Conservation (phyloP, 805 yeast species). For the Jamesozyma spencerorum region DNA sequence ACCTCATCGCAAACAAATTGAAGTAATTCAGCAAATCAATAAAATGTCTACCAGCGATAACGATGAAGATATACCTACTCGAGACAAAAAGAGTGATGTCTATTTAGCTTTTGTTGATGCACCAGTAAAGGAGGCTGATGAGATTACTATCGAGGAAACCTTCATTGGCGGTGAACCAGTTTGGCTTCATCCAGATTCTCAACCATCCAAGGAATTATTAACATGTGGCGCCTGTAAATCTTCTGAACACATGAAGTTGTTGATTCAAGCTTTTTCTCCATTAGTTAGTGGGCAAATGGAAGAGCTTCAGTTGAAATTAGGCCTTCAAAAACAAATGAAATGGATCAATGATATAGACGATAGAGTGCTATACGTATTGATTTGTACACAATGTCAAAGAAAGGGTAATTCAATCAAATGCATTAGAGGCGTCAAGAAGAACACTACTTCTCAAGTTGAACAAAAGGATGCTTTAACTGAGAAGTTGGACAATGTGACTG, state of each 20-base stretch:
- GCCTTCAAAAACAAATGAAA: slow-evolving; percentile 9
- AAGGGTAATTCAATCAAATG: slow-evolving; percentile 65
- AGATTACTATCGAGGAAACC: slow-evolving; percentile 50
- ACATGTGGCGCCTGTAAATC: slow-evolving; percentile 57
- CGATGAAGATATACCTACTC: too few relatives aligned
- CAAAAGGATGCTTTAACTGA: slow-evolving; percentile 37
- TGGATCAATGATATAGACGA: slow-evolving; percentile 52
- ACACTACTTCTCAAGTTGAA: slow-evolving; percentile 41
- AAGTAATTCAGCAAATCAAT: too few relatives aligned
- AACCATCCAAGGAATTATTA: slow-evolving; percentile 45
- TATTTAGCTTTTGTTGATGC: slow-evolving; percentile 59
- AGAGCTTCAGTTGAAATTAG: slow-evolving; percentile 10
- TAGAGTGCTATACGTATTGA: slow-evolving; percentile 71
- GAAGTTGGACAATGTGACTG: slow-evolving; percentile 33
- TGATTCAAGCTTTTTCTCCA: slow-evolving; percentile 77
- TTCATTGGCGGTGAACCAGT: slow-evolving; percentile 73
- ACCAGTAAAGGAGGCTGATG: slow-evolving; percentile 40
- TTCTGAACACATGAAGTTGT: slow-evolving; percentile 45
- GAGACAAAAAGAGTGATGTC: slow-evolving; percentile 30
- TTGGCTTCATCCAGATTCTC: slow-evolving; percentile 56
- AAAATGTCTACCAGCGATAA: too few relatives aligned
- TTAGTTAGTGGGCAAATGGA: slow-evolving; percentile 36
- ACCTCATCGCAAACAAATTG: too few relatives aligned
- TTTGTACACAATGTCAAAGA: slow-evolving; percentile 66
- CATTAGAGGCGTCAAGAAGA: slow-evolving; percentile 64